Evolutionary conservation across 805 yeast genomes (phyloP).

Genomic region (Starmerella bombi): DNA sequence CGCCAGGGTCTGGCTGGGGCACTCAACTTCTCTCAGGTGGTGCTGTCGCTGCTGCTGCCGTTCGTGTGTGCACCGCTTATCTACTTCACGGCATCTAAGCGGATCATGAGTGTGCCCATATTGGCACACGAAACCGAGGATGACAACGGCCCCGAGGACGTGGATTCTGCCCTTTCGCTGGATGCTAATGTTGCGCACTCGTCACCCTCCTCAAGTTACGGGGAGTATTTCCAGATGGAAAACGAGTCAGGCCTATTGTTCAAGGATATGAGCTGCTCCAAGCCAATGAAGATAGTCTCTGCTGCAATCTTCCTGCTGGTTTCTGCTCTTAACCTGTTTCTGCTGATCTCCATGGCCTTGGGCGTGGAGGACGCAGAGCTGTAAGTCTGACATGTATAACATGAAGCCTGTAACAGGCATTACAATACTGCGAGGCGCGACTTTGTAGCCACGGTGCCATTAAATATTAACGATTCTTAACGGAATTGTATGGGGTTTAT

Average conservation of each 20-base stretch:
- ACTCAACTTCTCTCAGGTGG: constrained; percentile 72
- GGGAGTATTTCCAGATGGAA: constrained; percentile 10
- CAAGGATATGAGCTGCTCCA: constrained; percentile 62
- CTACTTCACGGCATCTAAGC: constrained; percentile 59
- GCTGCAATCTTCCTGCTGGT: constrained; percentile 56
- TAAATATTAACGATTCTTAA: no score
- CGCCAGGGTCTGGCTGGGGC: constrained; percentile 63
- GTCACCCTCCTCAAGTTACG: background rate
- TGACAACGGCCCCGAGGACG: background rate
- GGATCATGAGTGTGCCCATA: constrained; percentile 42
- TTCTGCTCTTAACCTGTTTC: constrained; percentile 55
- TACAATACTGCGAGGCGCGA: no score
- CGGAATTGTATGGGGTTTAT: no score
- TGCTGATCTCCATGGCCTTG: constrained; percentile 31
- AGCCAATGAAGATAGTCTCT: constrained; percentile 40
- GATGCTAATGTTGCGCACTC: background rate
- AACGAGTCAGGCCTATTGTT: constrained; percentile 25
- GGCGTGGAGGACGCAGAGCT: constrained; percentile 15
- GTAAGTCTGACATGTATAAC: background rate
- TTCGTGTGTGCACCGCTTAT: constrained; percentile 80
- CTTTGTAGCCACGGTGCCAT: no score
- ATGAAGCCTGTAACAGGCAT: background rate
- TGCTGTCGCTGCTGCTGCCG: constrained; percentile 66
- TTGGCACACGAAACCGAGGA: constrained; percentile 6
- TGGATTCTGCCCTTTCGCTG: background rate